Base-by-base conservation (phyloP, 805 yeast genomes). In the Saturnispora mendoncae region DNA sequence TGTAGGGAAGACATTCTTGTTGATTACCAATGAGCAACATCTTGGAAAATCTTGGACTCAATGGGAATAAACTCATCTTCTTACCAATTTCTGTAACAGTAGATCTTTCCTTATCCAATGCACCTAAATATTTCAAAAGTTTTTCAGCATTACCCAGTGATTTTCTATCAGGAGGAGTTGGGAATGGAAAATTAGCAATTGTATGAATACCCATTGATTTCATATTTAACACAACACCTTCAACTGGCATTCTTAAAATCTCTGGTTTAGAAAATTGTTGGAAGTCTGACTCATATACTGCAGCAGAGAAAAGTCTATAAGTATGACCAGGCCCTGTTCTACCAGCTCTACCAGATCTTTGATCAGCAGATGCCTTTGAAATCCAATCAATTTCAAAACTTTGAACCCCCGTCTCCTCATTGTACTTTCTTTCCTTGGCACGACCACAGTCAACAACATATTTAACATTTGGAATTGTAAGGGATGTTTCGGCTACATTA, bases 301-400 rank as follows among this genome's bases (percentile, higher is more conserved):
- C 98, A 13, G 97, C 88, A 0, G 97, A 90, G 54, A 71, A 92
- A 12, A 92, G 61, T 46, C 98, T 68, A 58, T 92, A 92, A 58
- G 96, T 85, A 55, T 92, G 97, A 44, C 99, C 99, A 0, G 98
- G 97, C 0, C 97, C 98, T 0, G 95, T 85, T 68, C 96, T 76
- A 27, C 96, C 96, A 8, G 95, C 95, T 65, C 96, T 74, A 48
- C 63, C 63, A 15, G 62, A 66, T 65, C 99, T 74, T 67, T 92
- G 99, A 50, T 78, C 92, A 0, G 97, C 90, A 45, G 95, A 82
- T 2, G 99, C 99, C 53, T 92, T 87, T 36, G 95, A 82, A 4
- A 88, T 69, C 97, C 97, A 92, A 42, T 76, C 82, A 38, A 92
- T 71, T 54, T 84, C 92, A 61, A 83, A 94, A 45, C 94, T 83